Evolutionary conservation across 768 basidiomycete species (phyloP), one percentile per base, ranked within the genome.

Genomic region (Boletus huronensis): DNA sequence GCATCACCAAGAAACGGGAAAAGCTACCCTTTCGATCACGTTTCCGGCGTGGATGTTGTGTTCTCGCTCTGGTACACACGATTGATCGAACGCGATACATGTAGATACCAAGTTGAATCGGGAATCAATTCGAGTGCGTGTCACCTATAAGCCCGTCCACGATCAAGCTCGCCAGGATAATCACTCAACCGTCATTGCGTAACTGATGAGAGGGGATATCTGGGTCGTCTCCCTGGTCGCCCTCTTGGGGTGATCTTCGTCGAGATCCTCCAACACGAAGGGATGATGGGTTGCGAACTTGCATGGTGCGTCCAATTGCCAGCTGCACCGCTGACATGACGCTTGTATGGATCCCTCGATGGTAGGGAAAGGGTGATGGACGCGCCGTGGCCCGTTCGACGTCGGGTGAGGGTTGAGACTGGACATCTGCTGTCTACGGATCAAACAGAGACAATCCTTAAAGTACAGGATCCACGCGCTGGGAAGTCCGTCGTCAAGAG

Each of bases 381-480:
- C 23, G 34, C 14, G 11, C n/a, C n/a, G n/a, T 28, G 6, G 17
- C n/a, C n/a, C n/a, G 26, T 44, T 58, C 29, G 23, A 14, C 26
- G 25, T 50, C 32, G 8, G 29, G 17, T n/a, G 45, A 14, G 16
- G 2, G 36, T 6, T 21, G 23, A 35, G 21, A 14, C 38, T 16
- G 29, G 32, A 7, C 54, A 51, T 31, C 34, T 26, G 19, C 40
- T 45, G 38, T 36, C 60, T 47, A 26, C 60, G 59, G 32, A 51
- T 11, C 28, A 61, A 31, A 29, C 60, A 55, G 32, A 64, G 57
- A 40, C 35, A 42, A n/a, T 57, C 25, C 3, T 6, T 36, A 32
- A 19, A 46, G 14, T 19, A 19, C 5, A 19, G 42, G 26, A 7
- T 36, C 42, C 51, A 51, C 53, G 40, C 5, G 16, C 9, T 28